Conservation (phyloP, 2,329 filamentous ascomycete genomes). For the Kalaharituber pfeilii region DNA sequence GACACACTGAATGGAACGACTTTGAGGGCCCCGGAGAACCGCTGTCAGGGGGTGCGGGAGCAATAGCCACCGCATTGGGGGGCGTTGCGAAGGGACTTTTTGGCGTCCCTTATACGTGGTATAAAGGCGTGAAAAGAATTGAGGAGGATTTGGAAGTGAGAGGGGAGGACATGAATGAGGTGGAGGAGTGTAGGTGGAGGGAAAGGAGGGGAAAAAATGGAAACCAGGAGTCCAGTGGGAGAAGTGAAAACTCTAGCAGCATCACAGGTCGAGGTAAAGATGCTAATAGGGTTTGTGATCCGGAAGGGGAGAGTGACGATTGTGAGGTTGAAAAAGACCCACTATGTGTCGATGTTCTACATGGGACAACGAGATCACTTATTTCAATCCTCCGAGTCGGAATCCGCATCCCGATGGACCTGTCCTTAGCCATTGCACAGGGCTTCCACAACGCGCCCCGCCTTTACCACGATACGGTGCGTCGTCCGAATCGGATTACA, state of each 20-base stretch:
- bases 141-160: constrained; percentile 7
- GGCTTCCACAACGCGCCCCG: constrained; percentile 37
- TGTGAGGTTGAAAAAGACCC: constrained; percentile 16
- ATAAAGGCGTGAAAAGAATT: constrained; percentile 27
- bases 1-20: constrained; percentile 58
- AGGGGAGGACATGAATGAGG: background rate
- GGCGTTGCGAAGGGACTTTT: constrained; percentile 46
- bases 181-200: background rate
- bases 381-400: constrained; percentile 34
- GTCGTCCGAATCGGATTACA: constrained; percentile 44
- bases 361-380: constrained; percentile 28
- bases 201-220: background rate
- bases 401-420: constrained; percentile 26
- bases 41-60: constrained; percentile 46
- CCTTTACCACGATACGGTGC: constrained; percentile 52
- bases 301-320: background rate
- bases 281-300: background rate
- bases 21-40: constrained; percentile 61
- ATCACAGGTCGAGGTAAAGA: background rate
- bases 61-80: constrained; percentile 49
- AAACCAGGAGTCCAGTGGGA: background rate
- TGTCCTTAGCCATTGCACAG: constrained; percentile 34
- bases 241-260: background rate
- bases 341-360: constrained; percentile 36
- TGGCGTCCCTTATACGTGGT: constrained; percentile 44